Base-by-base conservation (phyloP, 108 stramenopile species). In the Skeletonema menzelii region DNA sequence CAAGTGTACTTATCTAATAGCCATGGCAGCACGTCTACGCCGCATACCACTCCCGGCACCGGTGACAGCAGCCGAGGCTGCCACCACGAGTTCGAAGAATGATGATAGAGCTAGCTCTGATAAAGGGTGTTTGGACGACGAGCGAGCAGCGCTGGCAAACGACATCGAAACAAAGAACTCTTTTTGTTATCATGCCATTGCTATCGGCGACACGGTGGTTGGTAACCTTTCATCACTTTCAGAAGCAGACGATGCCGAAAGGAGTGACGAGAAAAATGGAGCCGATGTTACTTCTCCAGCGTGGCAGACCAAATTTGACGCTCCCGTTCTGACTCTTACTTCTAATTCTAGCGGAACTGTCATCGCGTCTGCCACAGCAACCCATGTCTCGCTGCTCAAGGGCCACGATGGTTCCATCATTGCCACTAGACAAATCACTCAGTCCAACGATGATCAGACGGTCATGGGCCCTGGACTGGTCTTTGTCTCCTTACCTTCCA, bases 381-480 rank as follows among this genome's bases (percentile, higher is more conserved):
- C 60, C 37, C 80, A 86, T n/a, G 76, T 92, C 22, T 80, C 86
- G 7, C 65, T 92, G 10, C 27, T 92, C 10, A 65, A 82, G 49
- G 91, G 88, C 34, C 17, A 46, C 14, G 88, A 92, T 80, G 91
- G 91, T 15, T 66, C 55, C 5, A 69, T 88, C 8, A 56, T 91
- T 40, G 91, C 84, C 3, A 86, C 87, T 19, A 65, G 87, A 66
- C 74, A 82, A 70, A 83, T 91, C 55, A 24, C 46, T 17, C 38
- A 44, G 17, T 46, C 65, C 31, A 34, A 60, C 5, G 47, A 31
- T 44, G 38, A 22, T 46, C 15, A 31, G n/a, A 38, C 79, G 14
- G 10, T 27, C 37, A 19, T 27, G 37, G 20, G 61, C 24, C 69
- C 35, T n/a, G 44, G 44, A 19, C 31, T 35, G 37, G 37, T 47